A percentile compares a stretch with the other conserved stretches of the same genome.
These are phyloP conservation scores for Nothomitra cinnamomea DNA, from an alignment of 2,329 filamentous ascomycete species.

Conservation along the genomic window DNA sequence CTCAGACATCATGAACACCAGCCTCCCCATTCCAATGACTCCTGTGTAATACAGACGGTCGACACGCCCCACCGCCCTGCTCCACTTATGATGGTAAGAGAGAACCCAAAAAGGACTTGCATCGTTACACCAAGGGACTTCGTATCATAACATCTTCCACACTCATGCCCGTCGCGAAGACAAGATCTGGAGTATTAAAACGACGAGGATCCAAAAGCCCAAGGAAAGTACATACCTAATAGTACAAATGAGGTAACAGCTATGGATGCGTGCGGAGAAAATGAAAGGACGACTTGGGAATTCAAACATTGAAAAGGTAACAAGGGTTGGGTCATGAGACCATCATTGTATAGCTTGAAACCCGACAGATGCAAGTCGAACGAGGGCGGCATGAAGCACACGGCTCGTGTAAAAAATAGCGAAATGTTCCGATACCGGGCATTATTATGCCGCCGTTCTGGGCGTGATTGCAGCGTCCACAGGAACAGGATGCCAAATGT, in stretches of 20 bases:
- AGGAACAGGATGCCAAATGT: too few species aligned
- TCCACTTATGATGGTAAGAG: conserved; percentile 1
- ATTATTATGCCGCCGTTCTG: too few species aligned
- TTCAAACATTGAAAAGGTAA: neutral
- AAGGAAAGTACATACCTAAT: neutral
- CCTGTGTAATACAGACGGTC: conserved; percentile 3
- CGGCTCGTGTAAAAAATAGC: too few species aligned
- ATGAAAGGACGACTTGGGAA: neutral
- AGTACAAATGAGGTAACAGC: neutral
- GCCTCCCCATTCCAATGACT: conserved; percentile 2
- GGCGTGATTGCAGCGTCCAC: too few species aligned
- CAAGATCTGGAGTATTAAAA: neutral
- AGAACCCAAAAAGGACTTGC: neutral
- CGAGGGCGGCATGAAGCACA: too few species aligned
- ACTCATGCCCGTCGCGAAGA: neutral
- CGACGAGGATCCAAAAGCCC: neutral
- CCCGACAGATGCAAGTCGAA: neutral
- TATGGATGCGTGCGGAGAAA: neutral
- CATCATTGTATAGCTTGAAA: neutral
- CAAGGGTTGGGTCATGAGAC: neutral
- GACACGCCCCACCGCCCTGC: neutral
- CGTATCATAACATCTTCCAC: neutral
- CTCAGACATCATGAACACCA: neutral
- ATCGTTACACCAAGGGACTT: conserved; percentile 2
- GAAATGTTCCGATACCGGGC: too few species aligned